Percentiles rank a stretch among this genome's conserved stretches.
These are phyloP conservation scores for Tuctoria greenei DNA, from an alignment of 176 grass and related monocot species.

Conservation along the genomic window DNA sequence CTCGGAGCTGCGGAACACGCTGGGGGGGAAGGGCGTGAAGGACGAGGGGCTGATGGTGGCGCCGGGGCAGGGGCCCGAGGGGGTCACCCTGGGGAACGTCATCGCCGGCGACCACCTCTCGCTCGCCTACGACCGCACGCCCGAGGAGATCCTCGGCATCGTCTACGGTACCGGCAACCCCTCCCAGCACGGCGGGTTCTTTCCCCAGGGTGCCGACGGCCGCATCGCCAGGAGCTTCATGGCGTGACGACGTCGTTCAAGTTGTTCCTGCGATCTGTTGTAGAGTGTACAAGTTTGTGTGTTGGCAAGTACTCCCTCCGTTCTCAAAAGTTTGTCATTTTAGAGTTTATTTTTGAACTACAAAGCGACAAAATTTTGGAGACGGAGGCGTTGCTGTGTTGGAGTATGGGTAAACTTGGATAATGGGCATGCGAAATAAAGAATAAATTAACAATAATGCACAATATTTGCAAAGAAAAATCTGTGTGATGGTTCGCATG, in stretches of 20 bases:
- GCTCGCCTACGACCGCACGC: constrained; percentile 64
- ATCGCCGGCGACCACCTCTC: constrained; percentile 79
- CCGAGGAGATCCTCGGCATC: constrained; percentile 72
- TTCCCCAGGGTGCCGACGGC: constrained; percentile 64
- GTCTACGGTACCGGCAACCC: constrained; percentile 71
- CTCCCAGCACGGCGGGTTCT: constrained; percentile 66
- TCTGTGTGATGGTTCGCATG: not conserved
- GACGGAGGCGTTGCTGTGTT: not conserved
- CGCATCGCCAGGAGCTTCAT: constrained; percentile 50
- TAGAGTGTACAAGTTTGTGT: constrained; percentile 13
- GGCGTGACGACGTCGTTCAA: not conserved
- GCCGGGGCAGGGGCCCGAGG: constrained; percentile 52
- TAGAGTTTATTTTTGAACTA: no score
- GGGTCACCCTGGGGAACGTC: constrained; percentile 56
- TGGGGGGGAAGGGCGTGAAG: constrained; percentile 63
- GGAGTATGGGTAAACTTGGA: not conserved
- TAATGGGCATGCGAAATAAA: constrained; percentile 1
- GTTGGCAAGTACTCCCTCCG: no score
- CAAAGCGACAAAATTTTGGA: no score
- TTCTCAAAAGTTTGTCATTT: no score
- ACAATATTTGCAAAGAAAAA: not conserved
- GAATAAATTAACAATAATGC: constrained; percentile 20
- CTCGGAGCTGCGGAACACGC: constrained; percentile 66
- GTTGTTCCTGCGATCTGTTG: not conserved
- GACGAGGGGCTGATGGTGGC: constrained; percentile 72